Evolutionary conservation across 116 monocot species (phyloP), one percentile per base, ranked within the genome.

Genomic region (Papilionanthe hybrid): DNA sequence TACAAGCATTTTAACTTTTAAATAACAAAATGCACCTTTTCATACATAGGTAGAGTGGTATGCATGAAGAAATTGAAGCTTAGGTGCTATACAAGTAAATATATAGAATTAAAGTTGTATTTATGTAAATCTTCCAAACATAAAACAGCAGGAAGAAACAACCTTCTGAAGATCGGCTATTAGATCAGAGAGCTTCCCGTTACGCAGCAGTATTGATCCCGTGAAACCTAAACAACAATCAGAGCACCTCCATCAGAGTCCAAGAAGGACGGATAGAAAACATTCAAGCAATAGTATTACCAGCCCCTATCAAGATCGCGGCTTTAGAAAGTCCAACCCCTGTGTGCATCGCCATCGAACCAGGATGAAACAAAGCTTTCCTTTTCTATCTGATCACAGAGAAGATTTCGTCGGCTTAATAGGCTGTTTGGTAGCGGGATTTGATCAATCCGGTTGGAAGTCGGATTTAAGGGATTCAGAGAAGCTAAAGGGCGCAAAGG

Each of bases 121-220:
- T 1, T 37, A 37, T 37, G 37, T 37, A 1, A 4, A 37, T 37
- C 37, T 37, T 37, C 37, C 37, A 37, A 37, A 37, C 5, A 10
- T 65, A 22, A 69, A 12, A 18, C 23, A 19, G 20, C 1, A 58
- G 11, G 18, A 49, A 7, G 44, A 47, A 25, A 53, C 1, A 53
- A 49, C 18, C 76, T 91, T 93, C 91, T 93, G 95, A 48, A 95
- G 84, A 60, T 95, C 93, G 55, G 80, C 88, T 10, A 93, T 53
- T 25, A 95, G 77, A 55, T 91, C 93, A 27, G 91, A 89, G 42
- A 93, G 50, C 75, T 82, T 78, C 27, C 91, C 89, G 30, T 93
- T 93, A 28, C 91, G 87, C 27, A 95, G 49, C 78, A 95, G 22
- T 74, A 93, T 76, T 22, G 91, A 81, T 17, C 92, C 89, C 28